These are phyloP conservation scores for Xylariales sp. DNA, from an alignment of 2,329 filamentous ascomycete genomes.

Conservation along the genomic window DNA sequence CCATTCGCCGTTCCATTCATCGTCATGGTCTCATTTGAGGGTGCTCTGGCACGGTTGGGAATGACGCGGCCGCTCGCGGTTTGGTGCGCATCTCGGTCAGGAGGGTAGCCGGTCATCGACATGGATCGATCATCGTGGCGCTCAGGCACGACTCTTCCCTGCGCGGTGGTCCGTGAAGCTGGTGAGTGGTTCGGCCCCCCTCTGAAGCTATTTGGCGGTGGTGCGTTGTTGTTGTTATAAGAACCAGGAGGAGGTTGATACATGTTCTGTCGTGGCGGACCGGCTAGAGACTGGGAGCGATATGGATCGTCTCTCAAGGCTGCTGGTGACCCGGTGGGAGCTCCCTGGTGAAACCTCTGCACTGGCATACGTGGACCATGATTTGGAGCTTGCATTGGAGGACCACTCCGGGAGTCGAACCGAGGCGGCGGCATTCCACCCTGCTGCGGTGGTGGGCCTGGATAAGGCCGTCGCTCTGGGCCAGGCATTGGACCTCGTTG, in stretches of 20 bases:
- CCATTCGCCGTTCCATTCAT: conserved; percentile 27
- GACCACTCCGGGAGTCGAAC: conserved; percentile 58
- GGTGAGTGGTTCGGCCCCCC: conserved; percentile 67
- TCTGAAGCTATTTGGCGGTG: conserved; percentile 72
- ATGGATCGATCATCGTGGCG: conserved; percentile 89
- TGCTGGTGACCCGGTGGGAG: conserved; percentile 48
- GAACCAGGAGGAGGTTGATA: conserved; percentile 61
- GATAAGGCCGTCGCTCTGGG: conserved; percentile 62
- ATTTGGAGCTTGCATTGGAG: conserved; percentile 37
- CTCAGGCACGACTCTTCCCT: conserved; percentile 87
- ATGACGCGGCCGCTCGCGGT: conserved; percentile 93
- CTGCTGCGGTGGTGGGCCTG: conserved; percentile 49
- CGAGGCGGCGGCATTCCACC: conserved; percentile 38
- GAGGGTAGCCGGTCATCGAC: conserved; percentile 84
- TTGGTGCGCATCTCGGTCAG: conserved; percentile 76
- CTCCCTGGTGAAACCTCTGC: conserved; percentile 59
- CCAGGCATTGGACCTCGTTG: conserved; percentile 40
- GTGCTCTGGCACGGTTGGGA: conserved; percentile 59
- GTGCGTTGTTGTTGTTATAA: conserved; percentile 54
- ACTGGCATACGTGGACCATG: conserved; percentile 40
- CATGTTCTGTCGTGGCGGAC: conserved; percentile 66
- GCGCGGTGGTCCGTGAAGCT: conserved; percentile 74
- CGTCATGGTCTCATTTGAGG: conserved; percentile 34
- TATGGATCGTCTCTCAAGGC: conserved; percentile 82
- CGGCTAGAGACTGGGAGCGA: conserved; percentile 89